These are phyloP conservation scores for Aspergillus nomiae DNA, from an alignment of 2,329 filamentous ascomycete genomes.

Conservation along the genomic window DNA sequence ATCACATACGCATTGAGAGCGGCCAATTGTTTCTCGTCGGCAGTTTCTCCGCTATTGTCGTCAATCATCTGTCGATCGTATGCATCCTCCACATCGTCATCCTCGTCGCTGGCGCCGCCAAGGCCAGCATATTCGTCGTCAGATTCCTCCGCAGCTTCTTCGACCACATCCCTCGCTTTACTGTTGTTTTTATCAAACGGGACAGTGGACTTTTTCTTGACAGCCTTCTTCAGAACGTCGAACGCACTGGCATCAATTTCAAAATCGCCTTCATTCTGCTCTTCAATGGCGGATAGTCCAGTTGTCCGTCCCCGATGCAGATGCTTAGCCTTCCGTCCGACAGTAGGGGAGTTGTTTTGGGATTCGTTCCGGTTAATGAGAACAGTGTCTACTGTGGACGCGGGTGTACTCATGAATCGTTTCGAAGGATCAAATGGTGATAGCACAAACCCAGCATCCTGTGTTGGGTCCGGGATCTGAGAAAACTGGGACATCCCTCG, in stretches of 20 bases:
- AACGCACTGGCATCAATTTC: conserved; percentile 61
- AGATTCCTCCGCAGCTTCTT: conserved; percentile 95
- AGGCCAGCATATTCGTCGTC: conserved; percentile 97
- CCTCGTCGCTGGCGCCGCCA: conserved; percentile 86
- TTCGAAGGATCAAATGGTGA: conserved; percentile 69
- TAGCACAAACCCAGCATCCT: conserved; percentile 75
- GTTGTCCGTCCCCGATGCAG: conserved; percentile 51
- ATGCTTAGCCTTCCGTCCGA: conserved; percentile 60
- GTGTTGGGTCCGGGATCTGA: conserved; percentile 73
- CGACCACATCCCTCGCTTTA: conserved; percentile 80
- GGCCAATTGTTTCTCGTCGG: conserved; percentile 78
- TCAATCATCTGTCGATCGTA: conserved; percentile 88
- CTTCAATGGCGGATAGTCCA: conserved; percentile 50
- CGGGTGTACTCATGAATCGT: conserved; percentile 65
- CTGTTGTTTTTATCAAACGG: conserved; percentile 83
- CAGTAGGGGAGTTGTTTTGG: conserved; percentile 64
- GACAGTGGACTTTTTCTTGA: conserved; percentile 55
- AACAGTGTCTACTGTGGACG: conserved; percentile 73
- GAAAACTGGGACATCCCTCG: conserved; percentile 63
- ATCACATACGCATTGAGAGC: conserved; percentile 81
- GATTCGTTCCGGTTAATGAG: conserved; percentile 47
- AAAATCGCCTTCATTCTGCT: conserved; percentile 37
- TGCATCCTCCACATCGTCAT: conserved; percentile 73
- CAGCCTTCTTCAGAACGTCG: conserved; percentile 68
- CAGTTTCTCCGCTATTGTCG: conserved; percentile 74